Percentiles rank a stretch among this genome's conserved stretches.
Conservation (phyloP, 352 stramenopile species). For the Globisporangium barbulae region DNA sequence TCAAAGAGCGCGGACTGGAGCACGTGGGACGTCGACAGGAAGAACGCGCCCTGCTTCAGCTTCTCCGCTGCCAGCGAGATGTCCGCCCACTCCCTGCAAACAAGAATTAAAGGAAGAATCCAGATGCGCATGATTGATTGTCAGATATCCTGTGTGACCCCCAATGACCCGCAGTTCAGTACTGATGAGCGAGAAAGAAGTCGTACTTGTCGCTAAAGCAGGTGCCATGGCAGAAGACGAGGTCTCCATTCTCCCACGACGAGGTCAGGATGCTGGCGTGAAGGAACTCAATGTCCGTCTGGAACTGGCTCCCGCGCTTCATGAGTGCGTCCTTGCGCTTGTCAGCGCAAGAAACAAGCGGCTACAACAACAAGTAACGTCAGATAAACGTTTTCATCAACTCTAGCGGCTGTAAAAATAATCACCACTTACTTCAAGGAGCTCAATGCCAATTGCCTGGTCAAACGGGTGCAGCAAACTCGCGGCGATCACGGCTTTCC, state of each 20-base stretch:
- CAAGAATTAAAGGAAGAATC: background rate
- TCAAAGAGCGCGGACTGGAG: conserved; percentile 78
- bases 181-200: background rate
- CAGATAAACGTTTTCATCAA: background rate
- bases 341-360: conserved; percentile 70
- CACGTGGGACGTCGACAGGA: conserved; percentile 81
- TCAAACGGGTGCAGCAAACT: conserved; percentile 79
- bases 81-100: conserved; percentile 62
- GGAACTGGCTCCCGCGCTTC: conserved; percentile 25
- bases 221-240: conserved; percentile 83
- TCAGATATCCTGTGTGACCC: background rate
- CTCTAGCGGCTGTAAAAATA: background rate
- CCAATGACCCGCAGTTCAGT: background rate
- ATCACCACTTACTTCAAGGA: conserved; percentile 41
- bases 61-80: conserved; percentile 79
- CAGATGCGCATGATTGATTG: background rate
- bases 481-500: conserved; percentile 77
- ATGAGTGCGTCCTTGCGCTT: conserved; percentile 60
- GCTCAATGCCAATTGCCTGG: conserved; percentile 80
- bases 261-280: conserved; percentile 55
- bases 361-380: conserved; percentile 22
- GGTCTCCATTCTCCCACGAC: conserved; percentile 70
- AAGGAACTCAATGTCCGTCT: conserved; percentile 78
- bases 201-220: conserved; percentile 81
- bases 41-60: conserved; percentile 82